These are phyloP conservation scores for Ascoidea tarda DNA, from an alignment of 805 yeast species.

Conservation along the genomic window DNA sequence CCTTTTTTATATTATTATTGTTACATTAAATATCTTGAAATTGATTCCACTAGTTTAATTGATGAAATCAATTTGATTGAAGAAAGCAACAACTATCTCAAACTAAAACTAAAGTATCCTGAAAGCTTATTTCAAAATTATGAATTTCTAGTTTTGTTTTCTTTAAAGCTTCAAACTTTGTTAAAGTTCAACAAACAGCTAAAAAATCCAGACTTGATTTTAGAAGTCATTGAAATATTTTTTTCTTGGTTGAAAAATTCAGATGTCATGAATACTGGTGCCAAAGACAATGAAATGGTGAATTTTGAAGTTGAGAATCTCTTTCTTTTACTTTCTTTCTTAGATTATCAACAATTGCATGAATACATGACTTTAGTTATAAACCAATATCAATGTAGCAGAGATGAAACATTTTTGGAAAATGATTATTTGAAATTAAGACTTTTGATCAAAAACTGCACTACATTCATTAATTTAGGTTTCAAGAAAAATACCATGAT, in stretches of 20 bases:
- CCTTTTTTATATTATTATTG: constrained; percentile 13
- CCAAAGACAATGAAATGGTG: background rate
- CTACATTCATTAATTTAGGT: background rate
- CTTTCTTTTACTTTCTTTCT: background rate
- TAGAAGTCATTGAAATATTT: constrained; percentile 1
- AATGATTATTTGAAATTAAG: background rate
- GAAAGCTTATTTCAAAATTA: background rate
- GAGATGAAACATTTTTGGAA: background rate
- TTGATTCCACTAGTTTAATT: background rate
- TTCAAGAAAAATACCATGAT: background rate
- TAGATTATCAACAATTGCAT: constrained; percentile 1
- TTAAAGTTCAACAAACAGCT: constrained; percentile 1
- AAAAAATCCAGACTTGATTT: background rate
- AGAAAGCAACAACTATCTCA: background rate
- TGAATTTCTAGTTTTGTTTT: background rate
- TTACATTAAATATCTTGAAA: constrained; percentile 1
- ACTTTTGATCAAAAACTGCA: background rate
- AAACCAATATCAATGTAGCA: background rate
- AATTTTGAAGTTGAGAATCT: constrained; percentile 1
- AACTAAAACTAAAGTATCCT: background rate
- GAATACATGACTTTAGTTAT: background rate
- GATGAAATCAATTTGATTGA: constrained; percentile 1
- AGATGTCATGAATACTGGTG: background rate
- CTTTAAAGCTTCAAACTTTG: constrained; percentile 2
- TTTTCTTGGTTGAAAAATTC: constrained; percentile 1